A percentile compares a stretch with the other conserved stretches of the same genome.
Evolutionary conservation across 2,329 filamentous ascomycete species (phyloP).

Genomic region (Thermothelomyces thermophilus): DNA sequence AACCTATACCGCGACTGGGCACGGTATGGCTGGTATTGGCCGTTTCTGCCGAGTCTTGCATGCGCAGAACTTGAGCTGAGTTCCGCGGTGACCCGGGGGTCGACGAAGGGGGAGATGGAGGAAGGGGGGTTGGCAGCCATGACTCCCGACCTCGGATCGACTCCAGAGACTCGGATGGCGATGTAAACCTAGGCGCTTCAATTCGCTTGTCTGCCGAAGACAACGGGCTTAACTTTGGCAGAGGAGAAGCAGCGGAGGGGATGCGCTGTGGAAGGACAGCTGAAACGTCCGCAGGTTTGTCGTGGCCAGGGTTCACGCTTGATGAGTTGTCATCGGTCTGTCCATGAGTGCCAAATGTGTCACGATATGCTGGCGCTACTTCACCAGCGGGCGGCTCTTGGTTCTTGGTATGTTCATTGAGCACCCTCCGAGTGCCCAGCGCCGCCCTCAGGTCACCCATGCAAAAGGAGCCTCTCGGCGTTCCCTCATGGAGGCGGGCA

Average conservation of each 20-base stretch:
- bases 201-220: slow-evolving; percentile 26
- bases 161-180: slow-evolving; percentile 42
- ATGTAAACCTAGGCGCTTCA: slow-evolving; percentile 27
- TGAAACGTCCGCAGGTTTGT: not conserved
- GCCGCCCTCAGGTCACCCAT: slow-evolving; percentile 9
- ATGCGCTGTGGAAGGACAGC: slow-evolving; percentile 26
- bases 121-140: slow-evolving; percentile 42
- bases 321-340: not conserved
- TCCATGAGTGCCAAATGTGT: not conserved
- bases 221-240: slow-evolving; percentile 25
- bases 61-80: slow-evolving; percentile 37
- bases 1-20: slow-evolving; percentile 32
- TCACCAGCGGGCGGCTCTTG: slow-evolving; percentile 6
- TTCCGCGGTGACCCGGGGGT: slow-evolving; percentile 33
- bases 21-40: slow-evolving; percentile 25
- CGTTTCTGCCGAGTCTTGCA: slow-evolving; percentile 32
- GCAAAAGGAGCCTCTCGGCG: slow-evolving; percentile 15
- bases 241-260: slow-evolving; percentile 32
- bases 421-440: not conserved
- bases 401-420: slow-evolving; percentile 6
- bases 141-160: slow-evolving; percentile 51
- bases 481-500: slow-evolving; percentile 16
- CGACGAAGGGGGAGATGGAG: slow-evolving; percentile 40
- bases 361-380: not conserved
- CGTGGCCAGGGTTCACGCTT: not conserved